Conservation (phyloP, 768 basidiomycete genomes). For the Boletales sp. region DNA sequence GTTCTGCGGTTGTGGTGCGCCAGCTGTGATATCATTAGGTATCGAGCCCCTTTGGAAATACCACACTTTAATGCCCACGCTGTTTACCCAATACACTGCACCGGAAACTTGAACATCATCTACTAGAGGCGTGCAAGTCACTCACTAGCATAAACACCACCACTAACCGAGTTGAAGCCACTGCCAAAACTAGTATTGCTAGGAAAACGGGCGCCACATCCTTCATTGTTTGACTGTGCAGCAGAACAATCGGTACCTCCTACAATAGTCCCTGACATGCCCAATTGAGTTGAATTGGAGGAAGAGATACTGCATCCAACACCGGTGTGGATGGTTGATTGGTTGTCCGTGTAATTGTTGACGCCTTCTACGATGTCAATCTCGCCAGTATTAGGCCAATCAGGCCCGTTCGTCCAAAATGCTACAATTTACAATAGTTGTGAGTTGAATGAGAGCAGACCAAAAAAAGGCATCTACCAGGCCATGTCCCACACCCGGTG, state of each 20-base stretch:
- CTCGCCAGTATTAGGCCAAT: constrained; percentile 54
- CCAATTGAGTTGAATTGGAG: constrained; percentile 42
- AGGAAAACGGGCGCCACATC: constrained; percentile 73
- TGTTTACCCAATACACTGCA: constrained; percentile 27
- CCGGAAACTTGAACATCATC: background rate
- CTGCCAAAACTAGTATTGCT: constrained; percentile 69
- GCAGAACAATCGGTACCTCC: constrained; percentile 72
- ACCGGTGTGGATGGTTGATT: constrained; percentile 78
- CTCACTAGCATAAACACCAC: constrained; percentile 89
- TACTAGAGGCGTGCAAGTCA: constrained; percentile 10
- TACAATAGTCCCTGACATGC: constrained; percentile 62
- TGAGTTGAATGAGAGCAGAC: background rate
- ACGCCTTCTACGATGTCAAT: constrained; percentile 87
- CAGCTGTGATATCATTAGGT: constrained; percentile 73
- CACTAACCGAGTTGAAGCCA: constrained; percentile 80
- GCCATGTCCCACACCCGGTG: constrained; percentile 86
- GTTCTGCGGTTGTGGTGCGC: constrained; percentile 63
- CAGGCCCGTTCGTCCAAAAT: constrained; percentile 50
- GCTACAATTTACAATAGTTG: constrained; percentile 20
- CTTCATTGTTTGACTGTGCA: constrained; percentile 64
- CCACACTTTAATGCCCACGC: constrained; percentile 79
- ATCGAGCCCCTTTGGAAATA: constrained; percentile 77
- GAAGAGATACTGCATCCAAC: constrained; percentile 64
- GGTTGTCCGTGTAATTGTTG: constrained; percentile 74
- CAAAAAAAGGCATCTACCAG: constrained; percentile 32